Percentiles rank a stretch among this genome's conserved stretches.
These are phyloP conservation scores for Xylariales sp. DNA, from an alignment of 2,329 filamentous ascomycete species.

Conservation along the genomic window DNA sequence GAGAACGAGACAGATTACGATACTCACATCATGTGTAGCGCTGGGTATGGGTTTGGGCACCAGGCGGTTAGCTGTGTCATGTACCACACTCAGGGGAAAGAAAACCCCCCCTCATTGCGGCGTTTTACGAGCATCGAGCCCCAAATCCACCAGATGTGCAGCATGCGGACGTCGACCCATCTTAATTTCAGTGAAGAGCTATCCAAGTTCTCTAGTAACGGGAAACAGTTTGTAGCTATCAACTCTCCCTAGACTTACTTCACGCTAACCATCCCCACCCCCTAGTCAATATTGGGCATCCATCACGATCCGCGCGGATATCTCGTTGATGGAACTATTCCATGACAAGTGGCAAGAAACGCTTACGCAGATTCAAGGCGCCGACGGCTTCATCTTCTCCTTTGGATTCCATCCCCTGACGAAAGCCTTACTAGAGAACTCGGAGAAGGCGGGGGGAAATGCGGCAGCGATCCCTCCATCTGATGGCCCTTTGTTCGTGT, in stretches of 20 bases:
- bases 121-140: constrained; percentile 39
- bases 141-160: constrained; percentile 35
- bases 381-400: constrained; percentile 40
- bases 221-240: constrained; percentile 21
- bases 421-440: constrained; percentile 37
- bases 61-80: constrained; percentile 39
- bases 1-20: constrained; percentile 36
- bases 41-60: constrained; percentile 36
- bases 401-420: constrained; percentile 42
- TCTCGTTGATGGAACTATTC: constrained; percentile 35
- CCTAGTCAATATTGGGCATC: constrained; percentile 36
- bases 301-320: constrained; percentile 31
- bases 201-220: constrained; percentile 32
- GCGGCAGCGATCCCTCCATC: constrained; percentile 38
- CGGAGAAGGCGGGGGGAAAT: constrained; percentile 38
- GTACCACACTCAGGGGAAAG: constrained; percentile 39
- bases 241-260: neutral
- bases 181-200: constrained; percentile 36
- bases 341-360: constrained; percentile 39
- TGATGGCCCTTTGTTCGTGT: constrained; percentile 40
- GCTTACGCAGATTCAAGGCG: constrained; percentile 33
- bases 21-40: constrained; percentile 37
- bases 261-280: neutral
- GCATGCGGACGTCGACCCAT: constrained; percentile 37
- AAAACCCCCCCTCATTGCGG: constrained; percentile 37